phyloP scores from a whole-genome alignment of 257 asterid species.

The Solanum sparsipilum region DNA sequence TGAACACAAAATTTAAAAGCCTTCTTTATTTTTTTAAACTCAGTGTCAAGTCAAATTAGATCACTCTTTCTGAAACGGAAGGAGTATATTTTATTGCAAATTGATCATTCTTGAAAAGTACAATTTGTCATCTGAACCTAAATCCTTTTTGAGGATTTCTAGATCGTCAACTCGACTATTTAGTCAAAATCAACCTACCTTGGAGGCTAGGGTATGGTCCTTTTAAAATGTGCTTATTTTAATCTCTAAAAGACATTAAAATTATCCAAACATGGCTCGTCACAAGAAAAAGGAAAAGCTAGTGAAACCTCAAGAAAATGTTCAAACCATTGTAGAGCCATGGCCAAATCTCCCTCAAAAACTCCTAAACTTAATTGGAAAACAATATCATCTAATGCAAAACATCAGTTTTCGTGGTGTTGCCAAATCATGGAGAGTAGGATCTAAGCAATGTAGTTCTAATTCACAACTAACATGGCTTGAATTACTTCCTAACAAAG shows the following conservation, averaged over 20 bases:
- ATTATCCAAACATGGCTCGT: neutral
- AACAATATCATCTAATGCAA: constrained; percentile 4
- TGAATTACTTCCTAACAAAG: too few species aligned
- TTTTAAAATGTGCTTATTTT: neutral
- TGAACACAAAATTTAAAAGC: too few species aligned
- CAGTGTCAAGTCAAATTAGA: rapidly evolving
- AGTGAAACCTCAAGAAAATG: neutral
- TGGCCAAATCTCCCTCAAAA: constrained; percentile 31
- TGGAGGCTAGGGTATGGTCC: neutral
- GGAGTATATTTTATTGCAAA: neutral
- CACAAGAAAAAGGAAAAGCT: neutral
- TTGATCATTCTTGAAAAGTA: neutral
- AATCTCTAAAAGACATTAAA: neutral
- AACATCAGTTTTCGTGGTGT: constrained; percentile 14
- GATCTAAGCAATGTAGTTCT: neutral
- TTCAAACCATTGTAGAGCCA: neutral
- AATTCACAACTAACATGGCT: neutral
- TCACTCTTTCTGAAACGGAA: rapidly evolving
- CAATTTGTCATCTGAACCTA: neutral
- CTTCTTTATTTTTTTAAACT: too few species aligned
- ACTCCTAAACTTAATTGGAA: neutral
- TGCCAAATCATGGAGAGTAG: constrained; percentile 25
- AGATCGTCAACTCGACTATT: neutral
- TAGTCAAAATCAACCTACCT: neutral
- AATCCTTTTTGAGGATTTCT: neutral